Evolutionary conservation across 2,329 filamentous ascomycete genomes (phyloP).

Genomic region (Fusarium sp.): DNA sequence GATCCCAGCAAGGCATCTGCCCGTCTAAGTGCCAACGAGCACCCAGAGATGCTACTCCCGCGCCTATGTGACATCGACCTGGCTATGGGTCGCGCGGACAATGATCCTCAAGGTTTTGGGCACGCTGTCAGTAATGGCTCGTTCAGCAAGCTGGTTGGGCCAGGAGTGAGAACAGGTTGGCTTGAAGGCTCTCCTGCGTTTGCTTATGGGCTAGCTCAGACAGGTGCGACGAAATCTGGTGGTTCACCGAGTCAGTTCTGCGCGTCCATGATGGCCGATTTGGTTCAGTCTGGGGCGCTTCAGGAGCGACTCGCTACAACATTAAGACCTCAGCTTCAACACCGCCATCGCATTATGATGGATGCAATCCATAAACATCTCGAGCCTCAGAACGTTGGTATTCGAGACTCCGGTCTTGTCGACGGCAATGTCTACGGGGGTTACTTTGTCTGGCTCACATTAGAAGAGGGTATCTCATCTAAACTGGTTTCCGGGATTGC

Average conservation of each 20-base stretch:
- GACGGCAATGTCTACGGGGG: constrained; percentile 74
- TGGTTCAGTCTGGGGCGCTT: constrained; percentile 61
- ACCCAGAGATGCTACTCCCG: constrained; percentile 71
- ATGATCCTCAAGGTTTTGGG: constrained; percentile 71
- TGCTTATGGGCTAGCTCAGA: constrained; percentile 64
- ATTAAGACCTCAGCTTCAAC: constrained; percentile 61
- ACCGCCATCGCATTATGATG: constrained; percentile 66
- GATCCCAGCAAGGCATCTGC: constrained; percentile 28
- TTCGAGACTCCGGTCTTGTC: constrained; percentile 55
- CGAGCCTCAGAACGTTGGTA: constrained; percentile 70
- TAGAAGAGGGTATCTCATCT: constrained; percentile 66
- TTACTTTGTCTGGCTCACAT: constrained; percentile 85
- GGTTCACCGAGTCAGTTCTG: constrained; percentile 70
- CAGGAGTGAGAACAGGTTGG: constrained; percentile 91
- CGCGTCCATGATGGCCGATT: constrained; percentile 64
- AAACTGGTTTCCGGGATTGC: constrained; percentile 70
- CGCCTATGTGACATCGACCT: constrained; percentile 84
- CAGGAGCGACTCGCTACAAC: constrained; percentile 58
- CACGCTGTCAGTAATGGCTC: constrained; percentile 88
- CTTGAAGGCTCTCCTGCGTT: constrained; percentile 75
- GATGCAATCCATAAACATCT: constrained; percentile 71
- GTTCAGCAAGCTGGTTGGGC: constrained; percentile 89
- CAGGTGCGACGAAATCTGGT: constrained; percentile 67
- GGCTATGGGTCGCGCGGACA: constrained; percentile 67
- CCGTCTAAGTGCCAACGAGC: constrained; percentile 49